Conservation (phyloP, 139 green algal genomes). For the Chlamydomonas incerta region DNA sequence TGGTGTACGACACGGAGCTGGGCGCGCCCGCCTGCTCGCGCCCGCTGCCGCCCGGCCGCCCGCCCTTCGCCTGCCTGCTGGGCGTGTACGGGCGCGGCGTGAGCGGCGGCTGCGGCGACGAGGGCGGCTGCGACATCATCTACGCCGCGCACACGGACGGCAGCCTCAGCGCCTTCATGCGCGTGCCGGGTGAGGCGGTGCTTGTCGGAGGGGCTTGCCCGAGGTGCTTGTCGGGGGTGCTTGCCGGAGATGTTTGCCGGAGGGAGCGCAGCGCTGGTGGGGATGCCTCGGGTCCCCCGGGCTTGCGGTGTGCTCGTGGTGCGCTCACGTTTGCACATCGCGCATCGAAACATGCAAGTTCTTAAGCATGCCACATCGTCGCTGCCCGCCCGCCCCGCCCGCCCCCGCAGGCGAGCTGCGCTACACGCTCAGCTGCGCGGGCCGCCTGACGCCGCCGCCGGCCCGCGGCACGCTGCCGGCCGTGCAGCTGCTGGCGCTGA, state of each 20-base stretch:
- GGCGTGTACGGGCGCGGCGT: slow-evolving; percentile 69
- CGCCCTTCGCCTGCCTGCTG: slow-evolving; percentile 70
- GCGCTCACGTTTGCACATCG: too few species aligned
- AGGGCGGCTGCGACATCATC: slow-evolving; percentile 52
- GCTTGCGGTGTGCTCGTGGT: too few species aligned
- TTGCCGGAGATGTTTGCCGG: too few species aligned
- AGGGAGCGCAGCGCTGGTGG: too few species aligned
- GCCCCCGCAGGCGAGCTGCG: slow-evolving; percentile 47
- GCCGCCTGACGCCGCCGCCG: slow-evolving; percentile 38
- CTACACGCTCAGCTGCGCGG: slow-evolving; percentile 39
- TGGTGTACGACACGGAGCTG: slow-evolving; percentile 86
- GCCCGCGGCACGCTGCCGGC: slow-evolving; percentile 17
- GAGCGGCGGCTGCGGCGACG: slow-evolving; percentile 47
- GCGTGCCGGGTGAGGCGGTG: slow-evolving; percentile 1
- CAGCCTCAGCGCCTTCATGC: slow-evolving; percentile 37
- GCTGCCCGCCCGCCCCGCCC: too few species aligned
- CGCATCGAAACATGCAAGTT: too few species aligned
- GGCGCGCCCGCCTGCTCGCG: slow-evolving; percentile 64
- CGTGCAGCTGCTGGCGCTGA: slow-evolving; percentile 31
- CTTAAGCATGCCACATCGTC: too few species aligned
- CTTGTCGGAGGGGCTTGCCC: too few species aligned
- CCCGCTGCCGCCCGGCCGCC: slow-evolving; percentile 31
- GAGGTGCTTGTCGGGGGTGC: too few species aligned
- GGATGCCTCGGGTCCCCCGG: too few species aligned
- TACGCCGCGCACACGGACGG: slow-evolving; percentile 49